These are phyloP conservation scores for Malania oleifera DNA, from an alignment of 164 flowering plant species.

Conservation along the genomic window DNA sequence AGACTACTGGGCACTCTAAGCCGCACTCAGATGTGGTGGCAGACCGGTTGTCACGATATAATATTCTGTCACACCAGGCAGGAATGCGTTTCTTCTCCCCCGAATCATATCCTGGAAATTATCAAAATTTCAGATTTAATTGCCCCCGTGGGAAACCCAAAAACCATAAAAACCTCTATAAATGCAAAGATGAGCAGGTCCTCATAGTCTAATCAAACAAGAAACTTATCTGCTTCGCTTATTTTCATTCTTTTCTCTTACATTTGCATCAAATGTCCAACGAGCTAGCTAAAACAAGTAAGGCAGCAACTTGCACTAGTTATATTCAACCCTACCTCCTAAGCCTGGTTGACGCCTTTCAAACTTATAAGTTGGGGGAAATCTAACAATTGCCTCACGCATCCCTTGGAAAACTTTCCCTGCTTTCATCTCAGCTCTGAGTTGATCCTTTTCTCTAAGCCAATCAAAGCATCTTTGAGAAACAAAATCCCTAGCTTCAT, in stretches of 20 bases:
- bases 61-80: conserved; percentile 97
- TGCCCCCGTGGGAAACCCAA: too few species aligned
- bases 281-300: background rate
- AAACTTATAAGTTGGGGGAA: conserved; percentile 98
- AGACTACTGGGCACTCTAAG: conserved; percentile 75
- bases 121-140: too few species aligned
- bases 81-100: conserved; percentile 99
- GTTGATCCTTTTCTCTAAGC: conserved; percentile 97
- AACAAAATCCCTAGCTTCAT: conserved; percentile 94
- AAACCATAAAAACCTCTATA: too few species aligned
- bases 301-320: background rate
- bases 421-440: conserved; percentile 88
- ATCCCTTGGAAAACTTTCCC: conserved; percentile 97
- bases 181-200: too few species aligned
- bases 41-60: conserved; percentile 79
- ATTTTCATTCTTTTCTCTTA: background rate
- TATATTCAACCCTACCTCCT: conserved; percentile 51
- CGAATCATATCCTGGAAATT: conserved; percentile 82
- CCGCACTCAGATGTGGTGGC: conserved; percentile 52
- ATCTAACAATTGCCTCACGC: conserved; percentile 83
- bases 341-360: conserved; percentile 78
- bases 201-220: background rate
- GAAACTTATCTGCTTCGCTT: background rate
- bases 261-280: background rate
- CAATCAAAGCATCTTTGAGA: conserved; percentile 98